Evolutionary conservation across 2,329 filamentous ascomycete species (phyloP).

Genomic region (Pseudogymnoascus sp.): DNA sequence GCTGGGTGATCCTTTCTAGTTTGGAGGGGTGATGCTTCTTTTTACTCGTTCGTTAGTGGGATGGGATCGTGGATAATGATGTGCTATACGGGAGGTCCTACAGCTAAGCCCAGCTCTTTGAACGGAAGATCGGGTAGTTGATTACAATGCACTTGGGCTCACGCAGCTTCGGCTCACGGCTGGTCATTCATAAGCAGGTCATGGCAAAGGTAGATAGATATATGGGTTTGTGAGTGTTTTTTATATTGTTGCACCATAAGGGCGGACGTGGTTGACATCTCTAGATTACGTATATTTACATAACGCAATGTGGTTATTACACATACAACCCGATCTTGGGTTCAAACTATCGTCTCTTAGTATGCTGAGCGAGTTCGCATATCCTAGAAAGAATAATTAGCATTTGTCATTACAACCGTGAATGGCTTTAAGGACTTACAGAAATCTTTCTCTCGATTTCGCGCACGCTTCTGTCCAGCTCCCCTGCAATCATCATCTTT

Average conservation of each 20-base stretch:
- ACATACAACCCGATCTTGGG: not conserved
- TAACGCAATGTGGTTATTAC: conserved; percentile 6
- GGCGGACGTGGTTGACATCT: not conserved
- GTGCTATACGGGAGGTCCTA: not conserved
- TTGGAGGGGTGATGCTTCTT: not conserved
- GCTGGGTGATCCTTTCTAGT: not conserved
- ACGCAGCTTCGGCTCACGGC: not conserved
- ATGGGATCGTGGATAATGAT: not conserved
- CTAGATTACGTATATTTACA: not conserved
- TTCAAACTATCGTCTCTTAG: conserved; percentile 13
- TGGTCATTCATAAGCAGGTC: not conserved
- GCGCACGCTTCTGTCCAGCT: conserved; percentile 80
- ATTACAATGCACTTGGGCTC: too few relatives aligned
- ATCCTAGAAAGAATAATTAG: conserved; percentile 31
- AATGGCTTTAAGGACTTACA: conserved; percentile 31
- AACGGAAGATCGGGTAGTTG: too few relatives aligned
- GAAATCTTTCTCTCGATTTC: conserved; percentile 97
- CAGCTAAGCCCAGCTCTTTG: not conserved
- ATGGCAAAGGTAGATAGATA: not conserved
- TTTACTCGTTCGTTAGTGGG: not conserved
- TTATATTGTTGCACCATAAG: not conserved
- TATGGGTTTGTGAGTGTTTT: not conserved
- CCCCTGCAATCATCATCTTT: conserved; percentile 90
- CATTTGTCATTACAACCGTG: conserved; percentile 17
- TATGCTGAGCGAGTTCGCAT: conserved; percentile 51